Conservation (phyloP, 345 rosid species). For the Arabidopsis suecica region DNA sequence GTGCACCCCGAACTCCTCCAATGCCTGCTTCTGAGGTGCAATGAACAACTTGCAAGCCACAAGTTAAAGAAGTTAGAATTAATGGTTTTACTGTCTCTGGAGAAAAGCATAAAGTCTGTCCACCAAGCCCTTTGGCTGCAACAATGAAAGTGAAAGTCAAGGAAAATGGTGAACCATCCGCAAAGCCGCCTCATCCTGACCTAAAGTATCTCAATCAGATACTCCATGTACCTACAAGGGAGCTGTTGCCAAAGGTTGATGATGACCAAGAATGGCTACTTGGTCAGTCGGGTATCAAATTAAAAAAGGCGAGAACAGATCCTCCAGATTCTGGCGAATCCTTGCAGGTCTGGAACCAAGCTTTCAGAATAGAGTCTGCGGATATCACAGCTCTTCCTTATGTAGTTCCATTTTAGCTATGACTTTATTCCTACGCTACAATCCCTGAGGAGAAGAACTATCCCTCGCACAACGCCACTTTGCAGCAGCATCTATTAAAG, state of each 20-base stretch:
- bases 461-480: slow-evolving; percentile 15
- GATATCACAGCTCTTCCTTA: slow-evolving; percentile 74
- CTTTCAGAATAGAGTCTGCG: slow-evolving; percentile 61
- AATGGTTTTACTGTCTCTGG: slow-evolving; percentile 53
- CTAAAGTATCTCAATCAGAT: slow-evolving; percentile 56
- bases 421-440: slow-evolving; percentile 5
- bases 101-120: slow-evolving; percentile 36
- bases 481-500: neutral
- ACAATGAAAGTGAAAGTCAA: slow-evolving; percentile 36
- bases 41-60: slow-evolving; percentile 39
- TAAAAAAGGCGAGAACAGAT: slow-evolving; percentile 46
- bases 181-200: slow-evolving; percentile 71
- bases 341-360: slow-evolving; percentile 67
- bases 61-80: slow-evolving; percentile 46
- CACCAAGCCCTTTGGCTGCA: slow-evolving; percentile 38
- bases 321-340: slow-evolving; percentile 32
- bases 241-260: slow-evolving; percentile 44
- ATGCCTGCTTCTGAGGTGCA: slow-evolving; percentile 38
- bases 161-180: slow-evolving; percentile 47
- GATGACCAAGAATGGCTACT: slow-evolving; percentile 69
- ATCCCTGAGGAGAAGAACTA: slow-evolving; percentile 3
- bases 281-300: slow-evolving; percentile 33
- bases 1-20: slow-evolving; percentile 42
- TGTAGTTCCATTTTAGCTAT: slow-evolving; percentile 68
- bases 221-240: slow-evolving; percentile 59